phyloP scores from a whole-genome alignment of 768 basidiomycete species.

The Auricularia sp. region DNA sequence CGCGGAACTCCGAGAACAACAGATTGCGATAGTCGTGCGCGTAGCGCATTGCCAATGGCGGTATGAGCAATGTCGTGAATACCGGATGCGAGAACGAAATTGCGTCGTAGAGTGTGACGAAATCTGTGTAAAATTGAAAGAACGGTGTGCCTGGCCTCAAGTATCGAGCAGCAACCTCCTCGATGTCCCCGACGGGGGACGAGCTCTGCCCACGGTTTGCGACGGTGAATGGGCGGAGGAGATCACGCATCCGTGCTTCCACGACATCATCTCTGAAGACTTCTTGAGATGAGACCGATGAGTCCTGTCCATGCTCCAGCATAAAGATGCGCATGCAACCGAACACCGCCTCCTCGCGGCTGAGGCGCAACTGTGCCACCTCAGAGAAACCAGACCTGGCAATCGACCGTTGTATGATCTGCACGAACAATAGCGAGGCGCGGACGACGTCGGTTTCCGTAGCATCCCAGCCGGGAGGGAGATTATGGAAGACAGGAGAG shows the following conservation, averaged over 20 bases:
- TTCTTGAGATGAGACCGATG: slow-evolving; percentile 33
- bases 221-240: slow-evolving; percentile 46
- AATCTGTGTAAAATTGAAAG: slow-evolving; percentile 89
- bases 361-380: slow-evolving; percentile 28
- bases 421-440: slow-evolving; percentile 52
- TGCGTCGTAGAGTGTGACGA: slow-evolving; percentile 81
- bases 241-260: slow-evolving; percentile 41
- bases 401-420: slow-evolving; percentile 37
- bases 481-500: slow-evolving; percentile 53
- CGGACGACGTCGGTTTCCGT: slow-evolving; percentile 72
- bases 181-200: slow-evolving; percentile 26
- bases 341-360: slow-evolving; percentile 52
- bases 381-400: slow-evolving; percentile 28
- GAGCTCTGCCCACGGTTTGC: slow-evolving; percentile 8
- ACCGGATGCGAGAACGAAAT: slow-evolving; percentile 75
- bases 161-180: slow-evolving; percentile 43
- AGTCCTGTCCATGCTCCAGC: slow-evolving; percentile 79
- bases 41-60: slow-evolving; percentile 68
- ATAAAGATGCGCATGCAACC: slow-evolving; percentile 90
- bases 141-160: slow-evolving; percentile 68
- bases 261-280: slow-evolving; percentile 75
- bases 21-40: slow-evolving; percentile 73
- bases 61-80: slow-evolving; percentile 67
- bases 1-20: slow-evolving; percentile 72
- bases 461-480: slow-evolving; percentile 65